These are phyloP conservation scores for Paulownia fortunei DNA, from an alignment of 257 asterid genomes.

Conservation along the genomic window DNA sequence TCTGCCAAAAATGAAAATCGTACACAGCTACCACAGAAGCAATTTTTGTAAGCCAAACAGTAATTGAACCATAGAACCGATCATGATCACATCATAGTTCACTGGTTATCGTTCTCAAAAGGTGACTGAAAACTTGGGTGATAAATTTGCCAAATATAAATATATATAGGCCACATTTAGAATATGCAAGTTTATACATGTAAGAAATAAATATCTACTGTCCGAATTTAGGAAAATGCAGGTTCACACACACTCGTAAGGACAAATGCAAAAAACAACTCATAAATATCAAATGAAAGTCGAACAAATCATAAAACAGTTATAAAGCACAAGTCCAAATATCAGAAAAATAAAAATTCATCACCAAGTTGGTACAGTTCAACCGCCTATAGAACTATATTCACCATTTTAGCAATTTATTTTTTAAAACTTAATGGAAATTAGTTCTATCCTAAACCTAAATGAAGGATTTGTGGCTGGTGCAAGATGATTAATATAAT, in stretches of 20 bases:
- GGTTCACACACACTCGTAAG: neutral
- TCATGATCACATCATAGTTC: neutral
- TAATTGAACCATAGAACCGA: constrained; percentile 1
- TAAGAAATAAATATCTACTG: neutral
- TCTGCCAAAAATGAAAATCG: neutral
- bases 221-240: neutral
- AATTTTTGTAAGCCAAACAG: neutral
- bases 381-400: neutral
- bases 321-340: neutral
- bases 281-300: neutral
- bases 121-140: neutral
- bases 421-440: neutral
- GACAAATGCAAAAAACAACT: neutral
- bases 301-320: neutral
- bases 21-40: neutral
- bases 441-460: neutral
- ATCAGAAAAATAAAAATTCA: neutral
- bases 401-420: neutral
- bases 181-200: neutral
- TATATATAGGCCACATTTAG: neutral
- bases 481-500: constrained; percentile 1
- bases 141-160: neutral
- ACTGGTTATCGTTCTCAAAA: neutral
- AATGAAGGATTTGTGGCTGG: neutral
- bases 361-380: neutral